Base-by-base conservation (phyloP, 257 asterid genomes). In the Fraxinus excelsior region DNA sequence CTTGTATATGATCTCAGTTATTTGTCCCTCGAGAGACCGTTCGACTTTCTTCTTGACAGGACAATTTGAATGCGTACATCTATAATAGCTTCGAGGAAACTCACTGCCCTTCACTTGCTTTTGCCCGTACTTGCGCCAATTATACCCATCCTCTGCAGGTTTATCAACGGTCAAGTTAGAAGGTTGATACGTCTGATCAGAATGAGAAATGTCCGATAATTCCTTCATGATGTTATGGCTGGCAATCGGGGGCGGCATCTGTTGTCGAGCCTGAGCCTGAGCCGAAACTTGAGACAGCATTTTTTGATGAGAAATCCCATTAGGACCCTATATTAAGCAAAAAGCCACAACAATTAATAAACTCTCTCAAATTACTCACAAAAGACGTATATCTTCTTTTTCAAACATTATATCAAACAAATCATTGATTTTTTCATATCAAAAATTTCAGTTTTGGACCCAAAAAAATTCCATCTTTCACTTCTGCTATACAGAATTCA, bases 111-210 rank as follows among this genome's bases (percentile, higher is more conserved):
- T 88, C 67, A 88, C 96, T 31, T 86, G 92, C 82, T 88, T 90
- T 83, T 90, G 96, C 69, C 96, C 94, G 51, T 90, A 90, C 77
- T 88, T 88, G 9, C 94, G 82, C 96, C 96, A 90, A 62, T 87
- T 88, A 79, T 87, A 90, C 14, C 92, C 96, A 58, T 90, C 96
- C 13, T 86, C 87, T 28, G 88, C 69, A 29, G 89, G 89, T 66
- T 86, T 86, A 34, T 86, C 89, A 0, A 79, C 81, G 3, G 28
- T 62, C 34, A 78, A 11, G 85, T 80, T 83, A 6, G 74, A 10
- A 65, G 78, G 80, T 53, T 74, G 84, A 74, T 25, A 12, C 37
- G 77, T 82, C 64, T 53, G 78, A 53, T 81, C 84, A 21, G 82
- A 14, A 53, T 7, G 78, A 69, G 86, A n/a, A 51, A 65, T 44